Base-by-base conservation (phyloP, 257 asterid species). In the Fraxinus quadrangulata region DNA sequence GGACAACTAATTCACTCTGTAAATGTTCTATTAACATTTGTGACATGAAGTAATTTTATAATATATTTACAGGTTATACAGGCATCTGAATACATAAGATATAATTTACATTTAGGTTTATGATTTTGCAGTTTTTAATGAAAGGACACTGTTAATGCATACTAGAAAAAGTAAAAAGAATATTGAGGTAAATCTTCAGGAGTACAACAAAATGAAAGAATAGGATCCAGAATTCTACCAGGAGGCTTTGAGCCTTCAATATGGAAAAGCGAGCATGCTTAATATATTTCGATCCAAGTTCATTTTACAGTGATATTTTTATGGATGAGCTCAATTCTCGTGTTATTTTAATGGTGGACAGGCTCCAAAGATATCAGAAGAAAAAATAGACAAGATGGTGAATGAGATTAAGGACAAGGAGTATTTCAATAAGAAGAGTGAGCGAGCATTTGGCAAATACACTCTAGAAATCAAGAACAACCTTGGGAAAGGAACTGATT, bases 391-490 rank as follows among this genome's bases (percentile, higher is more conserved):
- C 76, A 90, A 79, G 79, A 93, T 96, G 99, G 90, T 96, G 78
- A 88, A 92, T 84, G 98, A 93, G 80, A 94, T 96, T 40, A 90
- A 86, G 81, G 97, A 89, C 70, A 88, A 91, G 83, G 99, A 96
- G 85, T 97, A 94, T 75, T 94, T 92, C 91, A 94, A 92, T 79
- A 94, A 91, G 85, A 94, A 94, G 96, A 94, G 92, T 17, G 99
- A 92, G 71, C 90, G 97, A 24, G 96, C 97, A 65, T 94, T 94
- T 72, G 99, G 97, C 73, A 91, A 92, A 75, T 94, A 94, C 90
- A 92, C 96, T 34, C 75, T 92, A 81, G 99, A 94, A 90, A 94
- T 94, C 85, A 94, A 91, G 97, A 92, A 94, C 91, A 92, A 92
- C 80, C 97, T 92, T 28, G 99, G 92, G 87, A 86, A 92, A 78